A percentile compares a stretch with the other conserved stretches of the same genome.
Evolutionary conservation across 2,329 filamentous ascomycete species (phyloP).

Genomic region (Hortaea werneckii): DNA sequence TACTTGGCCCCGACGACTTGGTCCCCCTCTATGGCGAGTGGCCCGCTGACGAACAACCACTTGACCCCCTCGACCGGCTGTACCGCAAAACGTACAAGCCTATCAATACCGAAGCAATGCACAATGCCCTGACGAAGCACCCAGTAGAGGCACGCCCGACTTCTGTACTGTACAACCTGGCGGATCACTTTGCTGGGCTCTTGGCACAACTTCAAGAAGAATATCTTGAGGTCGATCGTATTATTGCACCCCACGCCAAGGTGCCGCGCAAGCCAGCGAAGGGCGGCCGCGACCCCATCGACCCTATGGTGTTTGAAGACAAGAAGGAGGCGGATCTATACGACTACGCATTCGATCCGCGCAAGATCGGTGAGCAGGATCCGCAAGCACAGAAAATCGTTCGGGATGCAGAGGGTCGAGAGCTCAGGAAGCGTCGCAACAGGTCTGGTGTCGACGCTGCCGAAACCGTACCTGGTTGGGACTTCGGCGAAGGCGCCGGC

Average conservation of each 20-base stretch:
- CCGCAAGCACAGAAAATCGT: constrained; percentile 44
- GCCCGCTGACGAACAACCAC: constrained; percentile 5
- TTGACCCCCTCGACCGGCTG: constrained; percentile 24
- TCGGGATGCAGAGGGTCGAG: constrained; percentile 36
- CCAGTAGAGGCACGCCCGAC: constrained; percentile 34
- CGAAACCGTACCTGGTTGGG: constrained; percentile 13
- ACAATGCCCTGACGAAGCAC: constrained; percentile 34
- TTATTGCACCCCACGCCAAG: constrained; percentile 42
- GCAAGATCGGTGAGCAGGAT: constrained; percentile 44
- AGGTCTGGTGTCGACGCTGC: constrained; percentile 15
- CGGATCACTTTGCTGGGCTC: constrained; percentile 43
- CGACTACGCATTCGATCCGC: constrained; percentile 47
- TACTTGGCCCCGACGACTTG: constrained; percentile 20
- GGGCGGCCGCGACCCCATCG: constrained; percentile 37
- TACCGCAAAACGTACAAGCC: constrained; percentile 31
- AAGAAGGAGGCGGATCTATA: constrained; percentile 52
- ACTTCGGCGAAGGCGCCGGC: constrained; percentile 16
- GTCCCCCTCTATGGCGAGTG: constrained; percentile 16
- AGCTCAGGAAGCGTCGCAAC: constrained; percentile 35
- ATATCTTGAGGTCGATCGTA: constrained; percentile 45
- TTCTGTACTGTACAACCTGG: constrained; percentile 46
- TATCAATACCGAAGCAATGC: constrained; percentile 33
- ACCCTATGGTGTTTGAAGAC: constrained; percentile 44
- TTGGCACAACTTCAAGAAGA: constrained; percentile 50
- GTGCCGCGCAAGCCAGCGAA: constrained; percentile 43